Evolutionary conservation across 495 filamentous ascomycete species (phyloP), one percentile per base, ranked within the genome.

Genomic region (Penicillium bialowiezense): DNA sequence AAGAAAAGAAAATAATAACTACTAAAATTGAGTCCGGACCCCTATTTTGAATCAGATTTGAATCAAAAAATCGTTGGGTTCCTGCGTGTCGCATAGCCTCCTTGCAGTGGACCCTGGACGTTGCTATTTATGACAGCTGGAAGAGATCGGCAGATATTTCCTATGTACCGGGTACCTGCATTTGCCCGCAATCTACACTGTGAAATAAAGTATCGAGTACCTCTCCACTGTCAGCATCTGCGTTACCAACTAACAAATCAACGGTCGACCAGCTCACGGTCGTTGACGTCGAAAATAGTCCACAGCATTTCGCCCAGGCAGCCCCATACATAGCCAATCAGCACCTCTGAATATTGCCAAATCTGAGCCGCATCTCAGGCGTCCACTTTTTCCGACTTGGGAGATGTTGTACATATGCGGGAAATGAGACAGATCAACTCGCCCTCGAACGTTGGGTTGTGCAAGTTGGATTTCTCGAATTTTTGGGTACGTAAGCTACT

Each of bases 161-260:
- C 41, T 9, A 43, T 19, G 55, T 58, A 54, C n/a, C 35, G 6
- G n/a, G 44, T 59, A 49, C 56, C 41, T 48, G 20, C 2, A 8
- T 12, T 9, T 14, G 1, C 3, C 1, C 13, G 8, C 13, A 20
- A 8, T 2, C 21, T 9, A 2, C 39, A 49, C 23, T 14, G 0
- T 26, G 2, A 7, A 0, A n/a, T 0, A 1, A 44, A 13, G 54
- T 56, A 56, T 29, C 34, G 1, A 9, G 40, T 56, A 56, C 52
- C 14, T 55, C 8, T 28, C 24, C 7, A 1, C 18, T 15, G 54
- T 57, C 50, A 8, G 5, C 49, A 41, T 50, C 56, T 50, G 56
- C 50, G 53, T n/a, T n/a, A n/a, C n/a, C 57, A 31, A 26, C 23
- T 26, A 4, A 26, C 4, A 8, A 8, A 26, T 26, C 23, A 26